Evolutionary conservation across 352 stramenopile genomes (phyloP).

Genomic region (Globisporangium abappressorium): DNA sequence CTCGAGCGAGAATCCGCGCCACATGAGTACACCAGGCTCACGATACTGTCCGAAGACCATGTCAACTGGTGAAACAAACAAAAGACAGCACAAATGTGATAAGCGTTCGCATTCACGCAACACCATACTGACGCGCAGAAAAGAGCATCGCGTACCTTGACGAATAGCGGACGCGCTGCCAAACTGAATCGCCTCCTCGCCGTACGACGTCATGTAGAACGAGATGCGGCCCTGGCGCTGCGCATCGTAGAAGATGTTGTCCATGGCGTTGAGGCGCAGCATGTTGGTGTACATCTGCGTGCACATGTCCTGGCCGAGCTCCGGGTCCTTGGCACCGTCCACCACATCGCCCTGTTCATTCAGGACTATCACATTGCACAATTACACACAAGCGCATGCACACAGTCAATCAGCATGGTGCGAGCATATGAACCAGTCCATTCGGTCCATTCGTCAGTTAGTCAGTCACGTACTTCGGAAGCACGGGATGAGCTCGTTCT

Average conservation of each 20-base stretch:
- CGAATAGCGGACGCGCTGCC: conserved; percentile 91
- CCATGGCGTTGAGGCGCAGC: conserved; percentile 91
- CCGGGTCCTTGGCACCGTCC: conserved; percentile 59
- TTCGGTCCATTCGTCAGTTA: background rate
- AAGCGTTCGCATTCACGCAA: background rate
- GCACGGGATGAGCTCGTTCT: conserved; percentile 82
- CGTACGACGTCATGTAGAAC: conserved; percentile 95
- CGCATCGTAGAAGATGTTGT: conserved; percentile 96
- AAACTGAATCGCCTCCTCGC: conserved; percentile 96
- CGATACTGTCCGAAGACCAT: conserved; percentile 98
- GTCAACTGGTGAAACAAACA: conserved; percentile 50
- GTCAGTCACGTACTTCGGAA: conserved; percentile 79
- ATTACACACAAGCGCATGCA: background rate
- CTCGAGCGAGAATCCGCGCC: conserved; percentile 96
- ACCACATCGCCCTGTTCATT: conserved; percentile 83
- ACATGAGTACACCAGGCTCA: conserved; percentile 97
- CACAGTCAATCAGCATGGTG: conserved; percentile 20
- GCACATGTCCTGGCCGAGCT: conserved; percentile 75
- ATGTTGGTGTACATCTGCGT: conserved; percentile 87
- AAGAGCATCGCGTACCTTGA: conserved; percentile 21
- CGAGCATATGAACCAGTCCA: background rate
- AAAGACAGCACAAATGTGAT: background rate
- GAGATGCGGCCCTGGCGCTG: conserved; percentile 98
- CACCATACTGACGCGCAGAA: background rate
- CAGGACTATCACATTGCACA: conserved; percentile 49